Conservation (phyloP, 2,329 filamentous ascomycete species). For the Botrytis elliptica region DNA sequence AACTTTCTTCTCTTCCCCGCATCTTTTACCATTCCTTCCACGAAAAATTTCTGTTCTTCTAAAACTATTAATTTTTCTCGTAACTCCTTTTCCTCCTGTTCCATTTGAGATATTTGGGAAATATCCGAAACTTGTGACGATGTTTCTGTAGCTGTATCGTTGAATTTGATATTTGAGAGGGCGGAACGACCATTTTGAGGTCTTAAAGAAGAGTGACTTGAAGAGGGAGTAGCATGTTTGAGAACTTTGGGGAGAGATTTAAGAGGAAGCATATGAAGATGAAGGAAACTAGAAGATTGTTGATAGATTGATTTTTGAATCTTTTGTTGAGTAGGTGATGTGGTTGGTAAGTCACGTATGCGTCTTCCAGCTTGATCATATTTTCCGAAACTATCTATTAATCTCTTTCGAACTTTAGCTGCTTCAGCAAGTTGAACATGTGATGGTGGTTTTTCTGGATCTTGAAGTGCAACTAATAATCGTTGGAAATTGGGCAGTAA, state of each 20-base stretch:
- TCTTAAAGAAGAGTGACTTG: slow-evolving; percentile 29
- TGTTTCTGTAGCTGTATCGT: slow-evolving; percentile 46
- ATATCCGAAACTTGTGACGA: slow-evolving; percentile 54
- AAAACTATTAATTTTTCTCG: slow-evolving; percentile 66
- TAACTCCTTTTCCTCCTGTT: slow-evolving; percentile 68
- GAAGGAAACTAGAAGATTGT: slow-evolving; percentile 67
- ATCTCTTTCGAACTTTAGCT: slow-evolving; percentile 66
- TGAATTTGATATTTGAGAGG: slow-evolving; percentile 59
- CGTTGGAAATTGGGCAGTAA: slow-evolving; percentile 69
- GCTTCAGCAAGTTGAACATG: slow-evolving; percentile 62
- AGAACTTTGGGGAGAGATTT: slow-evolving; percentile 60
- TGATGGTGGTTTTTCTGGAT: slow-evolving; percentile 54
- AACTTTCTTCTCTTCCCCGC: slow-evolving; percentile 66
- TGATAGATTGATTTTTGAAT: slow-evolving; percentile 69
- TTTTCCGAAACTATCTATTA: slow-evolving; percentile 70
- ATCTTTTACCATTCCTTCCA: slow-evolving; percentile 67
- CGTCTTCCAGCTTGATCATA: slow-evolving; percentile 68
- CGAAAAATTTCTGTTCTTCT: slow-evolving; percentile 72
- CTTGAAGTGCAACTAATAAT: slow-evolving; percentile 61
- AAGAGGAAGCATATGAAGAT: slow-evolving; percentile 72
- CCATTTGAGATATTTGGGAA: slow-evolving; percentile 60
- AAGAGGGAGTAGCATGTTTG: slow-evolving; percentile 59
- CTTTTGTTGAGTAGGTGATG: slow-evolving; percentile 60
- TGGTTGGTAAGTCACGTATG: slow-evolving; percentile 64
- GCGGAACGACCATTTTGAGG: slow-evolving; percentile 40